Evolutionary conservation across 495 filamentous ascomycete genomes (phyloP), one percentile per base, ranked within the genome.

Genomic region (Articulospora tetracladia): DNA sequence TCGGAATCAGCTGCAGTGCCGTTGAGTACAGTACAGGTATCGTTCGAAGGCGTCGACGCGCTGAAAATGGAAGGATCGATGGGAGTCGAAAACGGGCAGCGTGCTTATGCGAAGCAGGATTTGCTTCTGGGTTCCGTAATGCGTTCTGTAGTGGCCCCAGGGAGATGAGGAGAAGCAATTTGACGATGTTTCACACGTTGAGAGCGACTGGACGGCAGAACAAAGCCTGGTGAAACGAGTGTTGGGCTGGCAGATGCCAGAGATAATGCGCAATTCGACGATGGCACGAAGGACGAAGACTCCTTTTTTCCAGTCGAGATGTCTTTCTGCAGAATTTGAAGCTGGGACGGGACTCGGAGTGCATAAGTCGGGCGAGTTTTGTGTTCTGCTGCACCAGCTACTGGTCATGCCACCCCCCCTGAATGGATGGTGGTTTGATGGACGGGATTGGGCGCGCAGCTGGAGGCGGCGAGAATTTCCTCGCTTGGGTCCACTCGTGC

Each of bases 201-300:
- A 63, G 52, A 63, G 56, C 61, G 55, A 63, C 55, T 32, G 61
- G 28, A 59, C 26, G 55, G 56, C 55, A 55, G 55, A 13, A 22
- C 17, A 56, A 52, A 59, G 56, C 56, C 61, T 50, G 10, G 3
- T 62, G n/a, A 27, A 59, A 47, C 59, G 59, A 62, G 51, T 22
- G 51, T 39, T 26, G 30, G 53, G 23, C 22, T 22, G 19, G 55
- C 17, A 32, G 46, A 36, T 22, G 53, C 52, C 41, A 55, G 19
- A 46, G 34, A 23, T 41, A n/a, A n/a, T n/a, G n/a, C n/a, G n/a
- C n/a, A n/a, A n/a, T 57, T 15, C 22, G n/a, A 47, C 26, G 28
- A 57, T 17, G 15, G 30, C 8, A 25, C 13, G 11, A 27, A 47
- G 28, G 24, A 25, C n/a, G 51, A 54, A 54, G n/a, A n/a, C n/a